Base-by-base conservation (phyloP, 1,139 yeast species). In the Candida sp. region DNA sequence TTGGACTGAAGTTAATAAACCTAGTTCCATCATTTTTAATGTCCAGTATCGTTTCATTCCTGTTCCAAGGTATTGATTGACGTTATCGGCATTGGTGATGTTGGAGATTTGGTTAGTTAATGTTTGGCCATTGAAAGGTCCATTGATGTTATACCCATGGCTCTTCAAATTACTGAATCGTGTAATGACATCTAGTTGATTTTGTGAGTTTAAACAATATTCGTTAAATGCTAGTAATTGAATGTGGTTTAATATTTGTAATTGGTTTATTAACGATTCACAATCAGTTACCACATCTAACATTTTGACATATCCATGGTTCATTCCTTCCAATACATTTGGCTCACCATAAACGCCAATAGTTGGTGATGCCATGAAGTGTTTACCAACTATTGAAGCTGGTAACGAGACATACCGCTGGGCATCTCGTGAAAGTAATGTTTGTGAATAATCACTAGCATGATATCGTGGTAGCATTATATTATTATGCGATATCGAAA, bases 401-500 rank as follows among this genome's bases (percentile, higher is more conserved):
- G 66, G 55, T 25, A 55, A 40, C 0, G 77, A 69, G 1, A 72
- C 65, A 46, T 54, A 55, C 2, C 77, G 76, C 5, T 56, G 34
- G 1, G 56, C 48, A 50, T 72, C 75, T 44, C 73, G 54, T 0
- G 75, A 64, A 25, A 70, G 43, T 4, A 72, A 53, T 0, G 75
- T 63, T 42, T 72, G 76, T 42, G 54, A 57, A 47, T 61, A 73
- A 1, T 68, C 55, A 15, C 48, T 54, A 9, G 75, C 70, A 38
- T 63, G 61, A 43, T 54, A 73, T 21, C 63, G 54, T 1, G 77
- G 77, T 4, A 72, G 50, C 35, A 73, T 53, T 21, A 58, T 21
- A 48, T 73, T 73, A 39, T 71, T 57, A 50, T 73, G 77, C 2
- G 61, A 50, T 5, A 73, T 59, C n/a, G 62, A 45, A 1, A 64